These are phyloP conservation scores for Croton setiger DNA, from an alignment of 441 rosid species.

Conservation along the genomic window DNA sequence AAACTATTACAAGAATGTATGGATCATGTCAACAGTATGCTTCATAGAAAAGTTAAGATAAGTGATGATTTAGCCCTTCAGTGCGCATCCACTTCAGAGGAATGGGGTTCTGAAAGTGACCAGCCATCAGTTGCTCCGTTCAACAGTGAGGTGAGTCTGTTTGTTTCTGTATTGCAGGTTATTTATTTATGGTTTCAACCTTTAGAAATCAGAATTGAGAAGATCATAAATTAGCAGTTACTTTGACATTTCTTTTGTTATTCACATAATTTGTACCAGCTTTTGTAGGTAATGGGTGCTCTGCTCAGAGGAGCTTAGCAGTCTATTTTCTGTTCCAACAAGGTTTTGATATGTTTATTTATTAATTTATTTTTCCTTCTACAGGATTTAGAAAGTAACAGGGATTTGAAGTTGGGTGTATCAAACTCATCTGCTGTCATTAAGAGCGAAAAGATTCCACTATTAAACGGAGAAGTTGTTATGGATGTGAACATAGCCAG, in stretches of 20 bases:
- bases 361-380: constrained; percentile 7
- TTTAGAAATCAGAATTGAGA: not conserved
- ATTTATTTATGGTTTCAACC: not conserved
- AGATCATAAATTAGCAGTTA: no score
- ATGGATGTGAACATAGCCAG: constrained; percentile 39
- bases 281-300: not conserved
- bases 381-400: constrained; percentile 51
- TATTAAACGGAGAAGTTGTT: constrained; percentile 47
- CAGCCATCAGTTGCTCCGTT: constrained; percentile 31
- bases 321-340: not conserved
- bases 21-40: constrained; percentile 38
- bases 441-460: constrained; percentile 43
- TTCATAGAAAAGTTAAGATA: constrained; percentile 30
- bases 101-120: constrained; percentile 26
- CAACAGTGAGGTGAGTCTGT: constrained; percentile 43
- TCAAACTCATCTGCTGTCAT: constrained; percentile 17
- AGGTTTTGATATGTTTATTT: not conserved
- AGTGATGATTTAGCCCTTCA: constrained; percentile 19
- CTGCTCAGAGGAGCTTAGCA: not conserved
- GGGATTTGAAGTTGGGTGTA: constrained; percentile 23
- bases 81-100: constrained; percentile 22
- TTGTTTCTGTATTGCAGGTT: not conserved
- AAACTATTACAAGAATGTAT: constrained; percentile 41
- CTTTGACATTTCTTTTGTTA: not conserved
- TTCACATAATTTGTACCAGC: not conserved